Base-by-base conservation (phyloP, 345 rosid species). In the Cardamine occulta region DNA sequence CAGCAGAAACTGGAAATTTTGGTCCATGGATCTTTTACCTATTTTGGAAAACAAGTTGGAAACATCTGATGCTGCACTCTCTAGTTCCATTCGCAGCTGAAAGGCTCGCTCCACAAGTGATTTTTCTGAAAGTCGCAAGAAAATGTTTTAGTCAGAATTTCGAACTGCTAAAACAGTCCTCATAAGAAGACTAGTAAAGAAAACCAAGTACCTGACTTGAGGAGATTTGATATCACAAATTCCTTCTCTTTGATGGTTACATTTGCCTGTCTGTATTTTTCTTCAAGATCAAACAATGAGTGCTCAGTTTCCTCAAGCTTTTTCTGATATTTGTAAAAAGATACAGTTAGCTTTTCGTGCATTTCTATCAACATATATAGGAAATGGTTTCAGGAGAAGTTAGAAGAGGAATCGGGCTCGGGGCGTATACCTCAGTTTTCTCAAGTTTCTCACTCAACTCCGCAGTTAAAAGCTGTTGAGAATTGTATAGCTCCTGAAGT, bases 201-300 rank as follows among this genome's bases (percentile, higher is more conserved):
- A 24, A 52, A 31, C 34, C 19, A 60, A 52, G 82, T 83, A 94
- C 98, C 97, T 74, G 94, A 91, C 80, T 86, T 88, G 29, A 93
- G 97, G 68, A 96, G 96, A 84, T 86, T 88, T 45, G 75, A 81
- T 82, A 96, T 96, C 64, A 96, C 86, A 84, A 84, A 92, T 60
- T 96, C 98, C 77, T 90, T 93, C 82, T 93, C 95, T 82, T 85
- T 96, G 56, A 96, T 92, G 44, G 91, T 88, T 71, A 85, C 91
- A 84, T 96, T 96, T 66, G 99, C 96, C 70, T 91, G 91, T 82
- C 90, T 80, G 80, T 93, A 93, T 79, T 87, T 93, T 81, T 91
- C 99, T 87, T 96, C 94, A 1, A 96, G 93, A 82, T 96, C 96
- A 78, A 82, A 87, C 85, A 96, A 80, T 11, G 83, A 72, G 68